These are phyloP conservation scores for Fusarium foetens DNA, from an alignment of 2,329 filamentous ascomycete genomes.

Conservation along the genomic window DNA sequence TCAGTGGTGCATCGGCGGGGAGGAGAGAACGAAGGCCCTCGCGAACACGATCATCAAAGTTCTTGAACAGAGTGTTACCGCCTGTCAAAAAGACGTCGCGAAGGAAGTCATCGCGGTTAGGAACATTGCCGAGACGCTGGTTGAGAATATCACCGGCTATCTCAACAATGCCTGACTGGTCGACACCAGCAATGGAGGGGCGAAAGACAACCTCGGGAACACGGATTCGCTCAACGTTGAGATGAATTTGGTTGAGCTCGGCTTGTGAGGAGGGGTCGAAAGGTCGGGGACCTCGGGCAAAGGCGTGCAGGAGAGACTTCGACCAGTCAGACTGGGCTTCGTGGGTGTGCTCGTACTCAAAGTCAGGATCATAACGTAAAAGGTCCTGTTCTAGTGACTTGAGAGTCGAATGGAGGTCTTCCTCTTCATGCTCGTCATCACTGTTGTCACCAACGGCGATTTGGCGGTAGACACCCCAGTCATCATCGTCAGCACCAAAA, in stretches of 20 bases:
- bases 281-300: constrained; percentile 86
- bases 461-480: constrained; percentile 96
- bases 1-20: constrained; percentile 73
- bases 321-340: constrained; percentile 97
- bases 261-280: constrained; percentile 83
- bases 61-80: constrained; percentile 87
- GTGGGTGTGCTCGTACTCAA: constrained; percentile 91
- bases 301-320: constrained; percentile 89
- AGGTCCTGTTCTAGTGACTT: constrained; percentile 85
- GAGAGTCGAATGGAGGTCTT: constrained; percentile 79
- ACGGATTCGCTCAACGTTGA: constrained; percentile 96
- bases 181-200: constrained; percentile 88
- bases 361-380: constrained; percentile 84
- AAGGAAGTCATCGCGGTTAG: constrained; percentile 74
- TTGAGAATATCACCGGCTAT: constrained; percentile 90
- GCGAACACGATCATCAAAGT: constrained; percentile 84
- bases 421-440: constrained; percentile 92
- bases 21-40: constrained; percentile 78
- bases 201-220: constrained; percentile 95
- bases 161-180: constrained; percentile 93
- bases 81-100: constrained; percentile 93
- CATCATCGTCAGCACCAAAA: constrained; percentile 96
- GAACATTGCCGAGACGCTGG: constrained; percentile 74
- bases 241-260: constrained; percentile 86
- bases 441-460: constrained; percentile 85